Percentiles rank a stretch among this genome's conserved stretches.
These are phyloP conservation scores for bread wheat (Triticum aestivum) DNA, from an alignment of 176 grass and related monocot species.

Conservation along the genomic window DNA sequence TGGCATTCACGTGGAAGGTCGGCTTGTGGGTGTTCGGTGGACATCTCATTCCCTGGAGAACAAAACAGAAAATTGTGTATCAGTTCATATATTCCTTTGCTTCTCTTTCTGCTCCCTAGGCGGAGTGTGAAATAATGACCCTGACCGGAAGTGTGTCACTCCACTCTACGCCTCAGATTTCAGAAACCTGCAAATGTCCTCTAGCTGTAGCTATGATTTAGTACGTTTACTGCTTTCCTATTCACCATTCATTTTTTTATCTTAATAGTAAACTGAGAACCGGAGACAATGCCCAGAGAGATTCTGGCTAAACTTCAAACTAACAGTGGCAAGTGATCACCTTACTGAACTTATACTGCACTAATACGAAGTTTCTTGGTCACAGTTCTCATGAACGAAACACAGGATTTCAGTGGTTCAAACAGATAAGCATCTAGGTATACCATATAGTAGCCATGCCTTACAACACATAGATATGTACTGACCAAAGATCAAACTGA, in stretches of 20 bases:
- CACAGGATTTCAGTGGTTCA: neutral
- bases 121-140: neutral
- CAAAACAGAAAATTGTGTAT: constrained; percentile 20
- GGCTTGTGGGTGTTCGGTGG: constrained; percentile 86
- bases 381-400: neutral
- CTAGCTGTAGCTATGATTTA: neutral
- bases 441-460: neutral
- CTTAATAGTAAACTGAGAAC: neutral
- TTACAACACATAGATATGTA: neutral
- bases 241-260: neutral
- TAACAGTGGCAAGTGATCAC: neutral
- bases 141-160: neutral
- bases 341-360: neutral
- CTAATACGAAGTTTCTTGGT: neutral
- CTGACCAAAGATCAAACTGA: neutral
- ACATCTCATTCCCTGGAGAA: constrained; percentile 84
- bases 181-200: neutral
- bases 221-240: neutral
- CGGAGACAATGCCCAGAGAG: neutral
- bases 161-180: neutral
- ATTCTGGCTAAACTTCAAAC: neutral
- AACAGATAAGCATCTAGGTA: neutral
- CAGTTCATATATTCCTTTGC: neutral
- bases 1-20: constrained; percentile 91
- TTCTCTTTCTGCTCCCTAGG: neutral